A percentile compares a stretch with the other conserved stretches of the same genome.
Conservation (phyloP, 345 rosid genomes). For the Mangifera indica region DNA sequence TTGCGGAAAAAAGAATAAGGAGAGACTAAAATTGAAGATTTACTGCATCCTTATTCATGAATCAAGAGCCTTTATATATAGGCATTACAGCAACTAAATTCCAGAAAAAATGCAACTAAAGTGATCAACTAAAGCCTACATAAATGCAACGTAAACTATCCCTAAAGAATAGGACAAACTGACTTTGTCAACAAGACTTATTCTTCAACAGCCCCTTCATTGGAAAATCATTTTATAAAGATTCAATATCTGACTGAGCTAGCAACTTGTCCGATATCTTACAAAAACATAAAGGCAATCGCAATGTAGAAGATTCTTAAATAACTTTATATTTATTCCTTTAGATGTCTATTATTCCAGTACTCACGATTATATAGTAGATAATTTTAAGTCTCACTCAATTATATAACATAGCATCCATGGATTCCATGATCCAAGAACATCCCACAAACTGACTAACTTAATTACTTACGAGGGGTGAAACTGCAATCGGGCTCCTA, state of each 20-base stretch:
- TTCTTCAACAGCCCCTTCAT: neutral
- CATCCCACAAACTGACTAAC: neutral
- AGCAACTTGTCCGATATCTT: neutral
- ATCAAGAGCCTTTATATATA: no score
- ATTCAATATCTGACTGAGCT: neutral
- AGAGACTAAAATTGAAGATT: no score
- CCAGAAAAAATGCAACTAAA: no score
- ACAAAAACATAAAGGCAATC: neutral
- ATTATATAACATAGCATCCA: neutral
- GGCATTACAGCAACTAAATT: no score
- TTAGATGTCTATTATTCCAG: neutral
- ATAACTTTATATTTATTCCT: neutral
- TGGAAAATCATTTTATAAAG: neutral
- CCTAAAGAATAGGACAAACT: no score
- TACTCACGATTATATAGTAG: neutral
- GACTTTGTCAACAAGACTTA: no score
- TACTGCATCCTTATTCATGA: no score
- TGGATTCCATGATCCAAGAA: neutral
- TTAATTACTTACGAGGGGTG: slow-evolving; percentile 4
- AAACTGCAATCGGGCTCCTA: slow-evolving; percentile 27
- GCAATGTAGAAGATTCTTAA: neutral
- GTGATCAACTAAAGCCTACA: no score
- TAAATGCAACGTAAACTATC: no score
- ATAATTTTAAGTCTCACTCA: neutral
- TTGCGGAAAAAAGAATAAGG: no score